These are phyloP conservation scores for Gossypium gossypioides DNA, from an alignment of 441 rosid genomes.

Conservation along the genomic window DNA sequence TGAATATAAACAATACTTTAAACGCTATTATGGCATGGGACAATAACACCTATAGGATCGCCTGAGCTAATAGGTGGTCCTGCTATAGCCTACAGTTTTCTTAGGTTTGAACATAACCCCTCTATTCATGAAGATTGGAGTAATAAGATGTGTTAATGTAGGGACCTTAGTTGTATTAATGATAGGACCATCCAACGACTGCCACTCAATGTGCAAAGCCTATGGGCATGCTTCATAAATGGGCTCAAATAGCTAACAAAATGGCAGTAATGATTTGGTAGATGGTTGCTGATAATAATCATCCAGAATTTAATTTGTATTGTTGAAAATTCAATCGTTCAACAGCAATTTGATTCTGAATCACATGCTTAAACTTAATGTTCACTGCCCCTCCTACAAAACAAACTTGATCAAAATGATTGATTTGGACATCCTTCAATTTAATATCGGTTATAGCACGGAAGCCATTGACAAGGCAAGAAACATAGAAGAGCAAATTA, in stretches of 20 bases:
- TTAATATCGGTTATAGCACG: neutral
- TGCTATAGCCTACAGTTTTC: too few species aligned
- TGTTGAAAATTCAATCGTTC: neutral
- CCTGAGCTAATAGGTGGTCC: too few species aligned
- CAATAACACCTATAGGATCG: too few species aligned
- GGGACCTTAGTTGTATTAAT: neutral
- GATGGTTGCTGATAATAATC: neutral
- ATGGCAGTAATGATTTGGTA: neutral
- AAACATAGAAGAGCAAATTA: neutral
- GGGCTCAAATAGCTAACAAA: neutral
- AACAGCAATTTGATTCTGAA: neutral
- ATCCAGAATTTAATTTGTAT: constrained; percentile 1
- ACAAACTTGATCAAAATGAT: neutral
- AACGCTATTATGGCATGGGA: too few species aligned
- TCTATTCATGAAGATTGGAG: neutral
- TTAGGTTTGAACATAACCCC: too few species aligned
- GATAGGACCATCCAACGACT: neutral
- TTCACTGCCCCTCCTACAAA: neutral
- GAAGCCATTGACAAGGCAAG: neutral
- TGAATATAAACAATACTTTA: too few species aligned
- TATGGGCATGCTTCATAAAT: neutral
- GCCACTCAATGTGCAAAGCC: neutral
- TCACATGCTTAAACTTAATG: constrained; percentile 9
- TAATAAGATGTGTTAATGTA: neutral
- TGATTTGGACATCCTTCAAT: neutral